phyloP scores from a whole-genome alignment of 805 yeast species.

The Lachancea quebecensis region DNA sequence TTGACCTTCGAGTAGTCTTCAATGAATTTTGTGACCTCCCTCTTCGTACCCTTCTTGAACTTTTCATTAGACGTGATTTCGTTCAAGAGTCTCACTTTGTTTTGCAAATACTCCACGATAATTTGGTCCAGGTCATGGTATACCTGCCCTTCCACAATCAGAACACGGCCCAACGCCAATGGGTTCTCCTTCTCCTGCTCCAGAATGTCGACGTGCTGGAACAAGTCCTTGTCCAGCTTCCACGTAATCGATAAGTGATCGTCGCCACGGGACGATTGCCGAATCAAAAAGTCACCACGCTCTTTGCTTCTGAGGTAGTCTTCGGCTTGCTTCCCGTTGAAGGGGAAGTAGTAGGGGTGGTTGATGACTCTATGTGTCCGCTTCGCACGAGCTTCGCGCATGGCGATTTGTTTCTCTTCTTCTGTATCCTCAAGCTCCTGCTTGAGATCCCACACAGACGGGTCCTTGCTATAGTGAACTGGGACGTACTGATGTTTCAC shows the following conservation, averaged over 20 bases:
- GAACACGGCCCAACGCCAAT: slow-evolving; percentile 46
- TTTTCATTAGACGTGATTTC: slow-evolving; percentile 84
- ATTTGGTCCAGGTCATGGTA: slow-evolving; percentile 91
- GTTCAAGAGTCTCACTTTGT: slow-evolving; percentile 73
- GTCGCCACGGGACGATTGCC: slow-evolving; percentile 89
- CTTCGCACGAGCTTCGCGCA: slow-evolving; percentile 59
- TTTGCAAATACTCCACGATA: slow-evolving; percentile 78
- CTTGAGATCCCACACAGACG: slow-evolving; percentile 70
- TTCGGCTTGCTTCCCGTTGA: slow-evolving; percentile 84
- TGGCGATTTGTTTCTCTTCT: slow-evolving; percentile 43
- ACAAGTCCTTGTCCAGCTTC: slow-evolving; percentile 87
- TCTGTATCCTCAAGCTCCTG: slow-evolving; percentile 63
- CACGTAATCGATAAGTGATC: slow-evolving; percentile 90
- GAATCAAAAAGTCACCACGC: slow-evolving; percentile 86
- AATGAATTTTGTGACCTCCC: slow-evolving; percentile 80
- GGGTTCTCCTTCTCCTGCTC: slow-evolving; percentile 68
- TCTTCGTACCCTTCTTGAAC: slow-evolving; percentile 67
- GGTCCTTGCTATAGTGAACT: slow-evolving; percentile 39
- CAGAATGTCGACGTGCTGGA: slow-evolving; percentile 83
- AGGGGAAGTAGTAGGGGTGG: slow-evolving; percentile 84
- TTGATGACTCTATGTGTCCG: slow-evolving; percentile 68
- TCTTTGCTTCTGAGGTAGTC: slow-evolving; percentile 81
- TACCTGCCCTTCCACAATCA: slow-evolving; percentile 59
- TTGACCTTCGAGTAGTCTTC: slow-evolving; percentile 86
- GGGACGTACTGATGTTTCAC: slow-evolving; percentile 44